These are phyloP conservation scores for Straminergon stramineum DNA, from an alignment of 225 moss, liverwort and hornwort species.

Conservation along the genomic window DNA sequence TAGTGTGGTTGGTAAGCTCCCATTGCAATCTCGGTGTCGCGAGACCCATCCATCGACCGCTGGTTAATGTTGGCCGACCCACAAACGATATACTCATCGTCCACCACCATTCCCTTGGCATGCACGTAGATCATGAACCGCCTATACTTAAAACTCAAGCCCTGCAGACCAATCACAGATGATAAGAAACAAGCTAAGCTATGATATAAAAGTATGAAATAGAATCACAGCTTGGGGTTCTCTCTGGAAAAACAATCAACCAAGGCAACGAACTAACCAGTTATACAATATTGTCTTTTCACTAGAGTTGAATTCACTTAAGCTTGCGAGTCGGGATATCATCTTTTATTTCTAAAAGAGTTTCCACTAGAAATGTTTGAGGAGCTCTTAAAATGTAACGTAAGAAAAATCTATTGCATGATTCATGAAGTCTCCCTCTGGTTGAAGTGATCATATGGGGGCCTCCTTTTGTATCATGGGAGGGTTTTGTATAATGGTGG, in stretches of 20 bases:
- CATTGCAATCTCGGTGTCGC: conserved; percentile 93
- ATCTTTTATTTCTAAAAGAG: background rate
- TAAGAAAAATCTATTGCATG: background rate
- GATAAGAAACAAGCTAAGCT: background rate
- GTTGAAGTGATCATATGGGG: background rate
- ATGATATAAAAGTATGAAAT: background rate
- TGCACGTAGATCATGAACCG: conserved; percentile 90
- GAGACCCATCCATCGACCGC: conserved; percentile 91
- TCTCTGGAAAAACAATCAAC: background rate
- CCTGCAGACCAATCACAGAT: conserved; percentile 28
- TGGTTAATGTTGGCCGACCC: conserved; percentile 96
- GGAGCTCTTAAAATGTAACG: too few relatives aligned
- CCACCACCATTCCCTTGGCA: conserved; percentile 79
- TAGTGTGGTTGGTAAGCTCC: conserved; percentile 75
- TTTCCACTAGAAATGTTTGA: background rate
- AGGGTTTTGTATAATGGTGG: background rate
- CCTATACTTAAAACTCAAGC: conserved; percentile 20
- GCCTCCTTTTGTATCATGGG: background rate
- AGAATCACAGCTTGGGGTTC: background rate
- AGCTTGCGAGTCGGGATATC: too few relatives aligned
- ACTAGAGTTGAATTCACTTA: background rate
- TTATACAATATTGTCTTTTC: background rate
- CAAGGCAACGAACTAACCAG: background rate
- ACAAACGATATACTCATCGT: conserved; percentile 73
- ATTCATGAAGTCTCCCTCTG: too few relatives aligned